phyloP scores from a whole-genome alignment of 2,329 filamentous ascomycete genomes.

The Colletotrichum sp. region DNA sequence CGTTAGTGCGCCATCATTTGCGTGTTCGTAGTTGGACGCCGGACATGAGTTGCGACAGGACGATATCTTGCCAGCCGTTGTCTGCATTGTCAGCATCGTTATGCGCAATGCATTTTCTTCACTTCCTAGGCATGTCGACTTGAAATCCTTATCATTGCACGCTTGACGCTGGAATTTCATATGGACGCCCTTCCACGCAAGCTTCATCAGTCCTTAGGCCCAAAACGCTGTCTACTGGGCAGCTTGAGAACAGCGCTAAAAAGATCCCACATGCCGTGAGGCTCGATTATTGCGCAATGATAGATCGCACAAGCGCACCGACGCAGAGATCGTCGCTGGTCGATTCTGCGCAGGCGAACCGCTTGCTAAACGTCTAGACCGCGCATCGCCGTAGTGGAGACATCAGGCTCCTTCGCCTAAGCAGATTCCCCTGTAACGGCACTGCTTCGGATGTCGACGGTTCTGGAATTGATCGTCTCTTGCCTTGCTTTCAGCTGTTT shows the following conservation, averaged over 20 bases:
- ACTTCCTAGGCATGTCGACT: fast-evolving
- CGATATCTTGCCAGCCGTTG: background rate
- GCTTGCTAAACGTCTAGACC: background rate
- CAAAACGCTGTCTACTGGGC: background rate
- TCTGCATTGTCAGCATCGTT: background rate
- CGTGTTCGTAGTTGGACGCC: background rate
- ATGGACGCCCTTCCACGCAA: background rate
- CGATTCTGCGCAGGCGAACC: background rate
- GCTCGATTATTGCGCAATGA: background rate
- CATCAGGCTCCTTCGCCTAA: background rate
- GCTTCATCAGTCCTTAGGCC: background rate
- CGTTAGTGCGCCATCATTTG: background rate
- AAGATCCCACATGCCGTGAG: background rate
- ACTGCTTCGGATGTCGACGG: background rate
- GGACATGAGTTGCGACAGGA: background rate
- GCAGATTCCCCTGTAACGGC: background rate
- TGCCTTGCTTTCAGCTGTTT: background rate
- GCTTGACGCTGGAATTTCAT: background rate
- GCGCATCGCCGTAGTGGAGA: background rate
- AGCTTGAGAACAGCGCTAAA: background rate
- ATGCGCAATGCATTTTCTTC: background rate
- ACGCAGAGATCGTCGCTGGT: background rate
- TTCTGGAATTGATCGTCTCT: background rate
- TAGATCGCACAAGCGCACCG: background rate
- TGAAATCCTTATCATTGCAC: background rate